Percentiles rank a stretch among this genome's conserved stretches.
These are phyloP conservation scores for Lathyrus oleraceus DNA, from an alignment of 306 rosid genomes.

Conservation along the genomic window DNA sequence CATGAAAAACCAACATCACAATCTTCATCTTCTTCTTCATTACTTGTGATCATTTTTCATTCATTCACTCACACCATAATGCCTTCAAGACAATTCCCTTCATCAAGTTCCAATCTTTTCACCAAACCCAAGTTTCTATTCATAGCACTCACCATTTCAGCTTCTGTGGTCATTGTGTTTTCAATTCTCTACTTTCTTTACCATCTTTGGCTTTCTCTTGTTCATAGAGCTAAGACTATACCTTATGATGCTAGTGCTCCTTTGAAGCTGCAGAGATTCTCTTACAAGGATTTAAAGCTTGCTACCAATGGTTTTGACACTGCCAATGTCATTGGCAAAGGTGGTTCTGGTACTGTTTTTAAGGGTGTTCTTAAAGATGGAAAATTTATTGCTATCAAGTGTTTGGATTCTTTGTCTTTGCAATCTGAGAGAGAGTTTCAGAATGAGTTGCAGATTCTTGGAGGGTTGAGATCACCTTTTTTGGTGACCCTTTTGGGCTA, in stretches of 20 bases:
- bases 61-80: conserved; percentile 34
- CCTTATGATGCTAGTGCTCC: conserved; percentile 84
- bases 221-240: conserved; percentile 70
- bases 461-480: conserved; percentile 85
- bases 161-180: conserved; percentile 67
- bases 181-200: conserved; percentile 78
- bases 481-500: conserved; percentile 85
- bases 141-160: conserved; percentile 77
- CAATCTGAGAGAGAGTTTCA: conserved; percentile 90
- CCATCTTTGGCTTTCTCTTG: conserved; percentile 71
- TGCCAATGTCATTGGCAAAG: conserved; percentile 81
- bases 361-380: conserved; percentile 74
- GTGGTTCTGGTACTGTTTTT: conserved; percentile 95
- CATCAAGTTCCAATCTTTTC: conserved; percentile 49
- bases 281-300: conserved; percentile 75
- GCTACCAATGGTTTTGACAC: conserved; percentile 69
- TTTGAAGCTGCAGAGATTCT: conserved; percentile 77
- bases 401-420: conserved; percentile 62
- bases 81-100: conserved; percentile 82
- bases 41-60: conserved; percentile 34
- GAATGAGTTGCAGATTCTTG: conserved; percentile 90
- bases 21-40: conserved; percentile 33
- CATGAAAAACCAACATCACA: conserved; percentile 32
- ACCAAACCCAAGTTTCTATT: conserved; percentile 66
- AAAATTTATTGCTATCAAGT: conserved; percentile 74